Base-by-base conservation (phyloP, 306 rosid species). In the Gastrolobium bilobum region DNA sequence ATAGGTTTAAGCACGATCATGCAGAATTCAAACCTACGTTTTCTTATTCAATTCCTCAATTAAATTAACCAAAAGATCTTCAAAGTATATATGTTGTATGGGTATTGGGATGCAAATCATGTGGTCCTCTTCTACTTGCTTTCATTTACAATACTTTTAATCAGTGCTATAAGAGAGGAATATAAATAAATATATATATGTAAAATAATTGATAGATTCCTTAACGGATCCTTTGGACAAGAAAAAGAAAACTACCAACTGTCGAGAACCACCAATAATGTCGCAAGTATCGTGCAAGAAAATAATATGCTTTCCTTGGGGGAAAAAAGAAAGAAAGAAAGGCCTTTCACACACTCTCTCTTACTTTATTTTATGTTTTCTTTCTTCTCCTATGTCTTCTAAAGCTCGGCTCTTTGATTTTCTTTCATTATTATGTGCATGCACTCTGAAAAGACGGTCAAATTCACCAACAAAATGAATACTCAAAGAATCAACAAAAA, bases 41-140 rank as follows among this genome's bases (percentile, higher is more conserved):
- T 11, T 14, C 38, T 54, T 8, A 29, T 39, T 60, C 67, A 51
- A 66, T 3, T 34, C 13, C 10, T 7, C 13, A 31, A 62, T 42
- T 50, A 71, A 70, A 62, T 43, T 62, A 40, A 26, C 68, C 10
- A 61, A 65, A 43, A 33, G 26, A 47, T 73, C 75, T 54, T 42
- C 48, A 56, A 54, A 34, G 51, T 13, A 71, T 58, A 31, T 15
- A 58, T 78, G 33, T n/a, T 67, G 74, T 60, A 62, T 35, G 77
- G 68, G 42, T 79, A 78, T 51, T 78, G 37, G 77, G 68, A 70
- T 10, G 63, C 81, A 79, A 78, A 79, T 73, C 81, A 83, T 42
- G 80, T 59, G 77, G 62, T 42, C 48, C 73, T 73, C 68, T 66
- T 51, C 61, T 26, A 34, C 62, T 78, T 47, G 50, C 70, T 78